phyloP scores from a whole-genome alignment of 495 filamentous ascomycete genomes.

The Penicillium desertorum region DNA sequence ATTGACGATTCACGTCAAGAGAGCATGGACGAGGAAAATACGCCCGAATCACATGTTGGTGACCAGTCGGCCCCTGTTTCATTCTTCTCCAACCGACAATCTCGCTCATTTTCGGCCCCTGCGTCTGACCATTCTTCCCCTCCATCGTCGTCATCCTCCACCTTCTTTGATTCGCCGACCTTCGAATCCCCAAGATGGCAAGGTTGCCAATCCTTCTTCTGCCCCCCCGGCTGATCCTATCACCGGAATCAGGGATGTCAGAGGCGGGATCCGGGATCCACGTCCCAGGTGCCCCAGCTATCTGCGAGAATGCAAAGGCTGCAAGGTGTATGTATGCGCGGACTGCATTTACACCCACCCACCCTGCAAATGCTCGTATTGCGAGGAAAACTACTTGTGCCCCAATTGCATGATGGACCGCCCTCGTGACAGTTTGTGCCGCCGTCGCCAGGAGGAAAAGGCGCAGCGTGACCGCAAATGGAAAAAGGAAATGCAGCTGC shows the following conservation, averaged over 20 bases:
- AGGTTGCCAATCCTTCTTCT: conserved; percentile 59
- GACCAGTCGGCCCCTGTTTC: conserved; percentile 15
- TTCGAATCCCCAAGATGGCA: conserved; percentile 48
- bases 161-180: conserved; percentile 33
- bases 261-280: conserved; percentile 48
- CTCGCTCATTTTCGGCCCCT: conserved; percentile 37
- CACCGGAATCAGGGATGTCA: conserved; percentile 6
- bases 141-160: conserved; percentile 36
- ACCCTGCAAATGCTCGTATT: conserved; percentile 55
- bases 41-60: conserved; percentile 18
- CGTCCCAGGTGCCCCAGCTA: conserved; percentile 50
- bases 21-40: conserved; percentile 23
- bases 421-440: conserved; percentile 44
- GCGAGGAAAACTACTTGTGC: conserved; percentile 53
- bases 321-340: conserved; percentile 56
- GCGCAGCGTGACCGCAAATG: conserved; percentile 43
- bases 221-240: conserved; percentile 37
- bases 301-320: conserved; percentile 54
- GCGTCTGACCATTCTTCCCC: conserved; percentile 46
- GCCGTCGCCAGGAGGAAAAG: conserved; percentile 44
- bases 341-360: conserved; percentile 49
- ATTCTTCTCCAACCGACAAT: conserved; percentile 22
- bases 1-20: conserved; percentile 39
- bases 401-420: conserved; percentile 51
- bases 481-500: conserved; percentile 46